Conservation (phyloP, 495 filamentous ascomycete genomes). For the Neurospora sp. region DNA sequence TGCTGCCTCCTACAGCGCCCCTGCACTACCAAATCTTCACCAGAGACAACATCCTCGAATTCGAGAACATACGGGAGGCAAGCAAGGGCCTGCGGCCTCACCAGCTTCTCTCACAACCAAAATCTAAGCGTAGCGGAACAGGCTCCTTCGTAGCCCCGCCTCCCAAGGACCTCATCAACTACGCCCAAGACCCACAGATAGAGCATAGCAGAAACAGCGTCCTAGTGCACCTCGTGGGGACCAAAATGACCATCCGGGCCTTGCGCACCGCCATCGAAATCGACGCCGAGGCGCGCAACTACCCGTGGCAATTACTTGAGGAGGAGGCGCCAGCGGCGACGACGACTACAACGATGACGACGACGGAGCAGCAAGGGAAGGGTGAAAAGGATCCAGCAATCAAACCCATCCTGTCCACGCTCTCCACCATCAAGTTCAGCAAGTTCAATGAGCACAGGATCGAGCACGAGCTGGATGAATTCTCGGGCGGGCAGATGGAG, state of each 20-base stretch:
- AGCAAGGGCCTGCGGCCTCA: not conserved
- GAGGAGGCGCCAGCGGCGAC: conserved; percentile 14
- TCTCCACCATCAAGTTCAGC: not conserved
- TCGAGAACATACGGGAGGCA: not conserved
- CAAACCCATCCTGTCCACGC: not conserved
- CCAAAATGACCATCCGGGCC: conserved; percentile 5
- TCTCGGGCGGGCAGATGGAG: not conserved
- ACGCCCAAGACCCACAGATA: conserved; percentile 32
- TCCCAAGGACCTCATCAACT: not conserved
- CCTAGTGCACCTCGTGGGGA: conserved; percentile 32
- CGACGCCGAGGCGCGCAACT: conserved; percentile 32
- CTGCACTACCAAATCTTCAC: not conserved
- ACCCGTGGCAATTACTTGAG: conserved; percentile 31
- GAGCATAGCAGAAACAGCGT: conserved; percentile 18
- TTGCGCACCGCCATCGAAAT: conserved; percentile 28
- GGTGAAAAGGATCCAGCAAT: not conserved
- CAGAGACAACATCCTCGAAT: not conserved
- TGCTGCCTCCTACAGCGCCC: not conserved
- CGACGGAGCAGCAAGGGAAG: not conserved
- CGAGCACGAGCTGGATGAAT: not conserved
- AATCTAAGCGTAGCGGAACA: not conserved
- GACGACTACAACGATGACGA: conserved; percentile 1
- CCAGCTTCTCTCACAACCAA: not conserved
- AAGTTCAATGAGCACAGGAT: not conserved
- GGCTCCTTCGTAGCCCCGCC: not conserved